Evolutionary conservation across 2,329 filamentous ascomycete species (phyloP), one percentile per base, ranked within the genome.

Genomic region (Dactylellina leptospora): DNA sequence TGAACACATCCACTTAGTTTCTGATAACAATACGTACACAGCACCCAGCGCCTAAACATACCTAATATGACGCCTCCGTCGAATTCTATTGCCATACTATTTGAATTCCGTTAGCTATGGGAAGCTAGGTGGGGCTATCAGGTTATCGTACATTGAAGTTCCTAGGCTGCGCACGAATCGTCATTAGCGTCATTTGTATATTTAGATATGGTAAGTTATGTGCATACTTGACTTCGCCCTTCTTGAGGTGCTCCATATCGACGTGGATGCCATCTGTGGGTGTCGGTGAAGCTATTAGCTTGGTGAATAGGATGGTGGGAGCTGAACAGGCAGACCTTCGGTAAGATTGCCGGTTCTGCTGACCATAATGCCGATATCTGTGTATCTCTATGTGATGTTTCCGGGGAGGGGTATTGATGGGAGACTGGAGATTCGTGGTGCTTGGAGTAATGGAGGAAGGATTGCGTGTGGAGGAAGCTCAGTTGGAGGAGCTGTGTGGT

Each of bases 231-330:
- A 99, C 93, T 84, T 99, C 95, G 74, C 95, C 95, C 82, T 92
- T 95, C 88, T 99, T 99, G 81, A 99, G 84, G 79, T 95, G 90
- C 79, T 97, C 91, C 95, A 99, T 99, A 80, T 99, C 95, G 77
- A 99, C 85, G 81, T 99, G 95, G 80, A 99, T 97, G 80, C 95
- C 95, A 93, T 99, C 95, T 97, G 78, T 13, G 50, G 33, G 33
- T n/a, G 8, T 23, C 27, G 23, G 6, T 38, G 25, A 6, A 28
- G 28, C 25, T n/a, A 45, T 71, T 59, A 71, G 66, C 40, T 56
- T 8, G 4, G 16, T 5, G 30, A 30, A n/a, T 11, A 5, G 8
- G 44, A 27, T n/a, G 30, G 58, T 11, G 23, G 33, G 51, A 54
- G 69, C 69, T 33, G 16, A 40, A 78, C 74, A 53, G 47, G 45